phyloP scores from a whole-genome alignment of 2,329 filamentous ascomycete genomes.

The Talaromyces islandicus region DNA sequence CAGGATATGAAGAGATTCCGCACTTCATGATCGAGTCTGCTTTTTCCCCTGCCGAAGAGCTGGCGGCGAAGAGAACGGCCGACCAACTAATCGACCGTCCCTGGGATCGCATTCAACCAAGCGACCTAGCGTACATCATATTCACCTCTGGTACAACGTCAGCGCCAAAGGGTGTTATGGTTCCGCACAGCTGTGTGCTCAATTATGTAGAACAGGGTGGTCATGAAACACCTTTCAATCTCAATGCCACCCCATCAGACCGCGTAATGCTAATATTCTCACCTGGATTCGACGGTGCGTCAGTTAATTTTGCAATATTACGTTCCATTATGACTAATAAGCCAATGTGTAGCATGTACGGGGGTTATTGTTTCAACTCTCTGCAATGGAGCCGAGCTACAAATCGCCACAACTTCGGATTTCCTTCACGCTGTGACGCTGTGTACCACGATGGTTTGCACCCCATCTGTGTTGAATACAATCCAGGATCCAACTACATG shows the following conservation, averaged over 20 bases:
- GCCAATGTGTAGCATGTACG: neutral
- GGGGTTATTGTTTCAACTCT: slow-evolving; percentile 16
- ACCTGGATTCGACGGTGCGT: slow-evolving; percentile 21
- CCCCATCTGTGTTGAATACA: neutral
- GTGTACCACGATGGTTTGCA: neutral
- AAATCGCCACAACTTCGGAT: slow-evolving; percentile 3
- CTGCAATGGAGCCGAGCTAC: slow-evolving; percentile 14
- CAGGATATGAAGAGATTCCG: neutral
- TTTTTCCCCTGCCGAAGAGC: neutral
- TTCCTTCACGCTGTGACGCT: neutral
- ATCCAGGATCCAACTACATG: neutral
- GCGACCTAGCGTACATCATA: slow-evolving; percentile 10
- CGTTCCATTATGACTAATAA: neutral
- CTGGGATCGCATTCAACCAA: neutral
- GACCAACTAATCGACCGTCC: neutral
- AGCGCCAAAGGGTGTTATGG: slow-evolving; percentile 16
- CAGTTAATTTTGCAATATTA: neutral
- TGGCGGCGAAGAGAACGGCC: neutral
- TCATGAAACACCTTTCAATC: neutral
- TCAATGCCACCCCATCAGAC: slow-evolving; percentile 1
- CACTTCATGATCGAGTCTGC: neutral
- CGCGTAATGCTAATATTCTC: slow-evolving; percentile 18
- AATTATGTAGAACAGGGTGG: neutral
- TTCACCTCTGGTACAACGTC: slow-evolving; percentile 16
- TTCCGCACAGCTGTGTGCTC: slow-evolving; percentile 4